phyloP scores from a whole-genome alignment of 2,329 filamentous ascomycete species.

The Claviceps paspali region DNA sequence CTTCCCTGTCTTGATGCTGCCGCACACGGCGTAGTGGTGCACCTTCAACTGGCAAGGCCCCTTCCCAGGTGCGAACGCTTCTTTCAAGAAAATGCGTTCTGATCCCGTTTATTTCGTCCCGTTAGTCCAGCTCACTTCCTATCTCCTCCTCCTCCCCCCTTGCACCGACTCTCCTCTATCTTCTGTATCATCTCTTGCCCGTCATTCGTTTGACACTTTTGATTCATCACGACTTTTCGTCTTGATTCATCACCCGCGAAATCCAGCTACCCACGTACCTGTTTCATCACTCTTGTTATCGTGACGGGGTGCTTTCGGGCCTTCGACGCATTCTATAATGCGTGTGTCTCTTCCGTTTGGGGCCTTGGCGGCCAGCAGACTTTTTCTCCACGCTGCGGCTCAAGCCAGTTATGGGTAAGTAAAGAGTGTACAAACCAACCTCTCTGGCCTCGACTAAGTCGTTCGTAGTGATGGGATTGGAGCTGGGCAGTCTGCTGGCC shows the following conservation, averaged over 20 bases:
- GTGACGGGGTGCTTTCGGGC: conserved; percentile 1
- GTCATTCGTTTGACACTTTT: conserved; percentile 4
- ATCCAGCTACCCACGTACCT: conserved; percentile 3
- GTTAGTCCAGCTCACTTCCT: background rate
- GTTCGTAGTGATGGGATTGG: conserved; percentile 7
- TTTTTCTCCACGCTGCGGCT: conserved; percentile 17
- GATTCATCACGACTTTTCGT: conserved; percentile 2
- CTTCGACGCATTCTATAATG: conserved; percentile 18
- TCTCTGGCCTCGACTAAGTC: background rate
- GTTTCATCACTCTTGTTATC: conserved; percentile 1
- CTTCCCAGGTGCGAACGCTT: background rate
- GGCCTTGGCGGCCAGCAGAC: conserved; percentile 20
- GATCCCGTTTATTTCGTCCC: background rate
- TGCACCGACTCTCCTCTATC: background rate
- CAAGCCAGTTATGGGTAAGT: conserved; percentile 21
- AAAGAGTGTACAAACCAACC: background rate
- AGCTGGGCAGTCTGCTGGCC: conserved; percentile 5
- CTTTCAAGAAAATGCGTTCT: background rate
- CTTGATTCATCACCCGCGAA: conserved; percentile 2
- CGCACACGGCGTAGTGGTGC: background rate
- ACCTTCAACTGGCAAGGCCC: background rate
- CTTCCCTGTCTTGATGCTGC: background rate
- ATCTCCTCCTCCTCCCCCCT: too few species aligned
- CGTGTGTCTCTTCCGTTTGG: conserved; percentile 20
- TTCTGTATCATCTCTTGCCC: background rate